Base-by-base conservation (phyloP, 2,329 filamentous ascomycete species). In the Pleoardoris graminearum region DNA sequence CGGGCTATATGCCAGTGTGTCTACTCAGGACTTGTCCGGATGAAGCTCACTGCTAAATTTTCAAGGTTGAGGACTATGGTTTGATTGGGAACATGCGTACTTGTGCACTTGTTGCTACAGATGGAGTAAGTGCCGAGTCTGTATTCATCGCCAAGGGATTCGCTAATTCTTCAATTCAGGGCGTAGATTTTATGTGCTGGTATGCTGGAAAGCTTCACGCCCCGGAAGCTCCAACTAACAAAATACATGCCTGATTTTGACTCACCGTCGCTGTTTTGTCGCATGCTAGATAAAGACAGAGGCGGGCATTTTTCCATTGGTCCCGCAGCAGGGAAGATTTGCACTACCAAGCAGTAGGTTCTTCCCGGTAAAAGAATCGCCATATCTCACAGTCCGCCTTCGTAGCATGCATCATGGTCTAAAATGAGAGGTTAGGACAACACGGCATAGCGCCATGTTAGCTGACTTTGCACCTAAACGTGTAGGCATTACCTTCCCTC, bases 101-200 rank as follows among this genome's bases (percentile, higher is more conserved):
- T 1, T 89, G 85, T 74, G 87, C 88, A 12, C 76, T 90, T n/a
- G 81, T 89, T 19, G 87, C 86, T 59, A 88, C 88, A 66, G 85
- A 88, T 64, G 88, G 88, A 21, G 44, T 47, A 38, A 47, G 44
- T 25, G 21, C 3, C 3, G 3, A 7, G 1, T 21, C 16, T 5
- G 19, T 3, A 11, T 14, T 3, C 7, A 3, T 11, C 5, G n/a
- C n/a, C n/a, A n/a, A n/a, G n/a, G n/a, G n/a, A n/a, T n/a, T n/a
- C n/a, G n/a, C n/a, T n/a, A n/a, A n/a, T n/a, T n/a, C n/a, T n/a
- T n/a, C n/a, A n/a, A n/a, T 4, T 10, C 16, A 47, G 44, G 66
- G 22, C 87, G 73, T 91, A 51, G 88, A 90, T 67, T 90, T 85
- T 62, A 88, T 91, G 86, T 91, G 87, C 71, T 91, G 87, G 85